Base-by-base conservation (phyloP, 352 stramenopile genomes). In the Pythium periplocum region DNA sequence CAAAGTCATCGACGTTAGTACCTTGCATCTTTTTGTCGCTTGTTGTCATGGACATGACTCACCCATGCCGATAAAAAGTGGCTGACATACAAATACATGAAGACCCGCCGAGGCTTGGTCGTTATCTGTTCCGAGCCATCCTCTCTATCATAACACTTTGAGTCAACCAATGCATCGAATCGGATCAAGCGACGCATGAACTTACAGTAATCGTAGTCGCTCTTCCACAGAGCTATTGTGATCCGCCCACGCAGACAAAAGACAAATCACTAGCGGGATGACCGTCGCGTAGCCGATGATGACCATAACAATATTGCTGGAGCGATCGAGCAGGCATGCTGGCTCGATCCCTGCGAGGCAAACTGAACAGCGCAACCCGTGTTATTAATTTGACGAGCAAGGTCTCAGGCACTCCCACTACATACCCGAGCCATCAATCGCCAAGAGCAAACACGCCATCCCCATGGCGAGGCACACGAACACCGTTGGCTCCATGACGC, bases 1-100 rank as follows among this genome's bases (percentile, higher is more conserved):
- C 17, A 26, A 26, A 26, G 17, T 26, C 17, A 26, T 26, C 17
- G 17, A 26, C 17, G 17, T 26, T 26, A 26, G 17, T 26, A 26
- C 17, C 17, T 26, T 26, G 17, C 17, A 26, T 26, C 17, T 26
- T 26, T 26, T 26, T 26, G 17, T 26, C 17, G 17, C 17, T 26
- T 26, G 17, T 26, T 26, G 17, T 26, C 32, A 52, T 44, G 11
- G 3, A 37, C 30, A 3, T 0, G 26, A 65, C 64, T 41, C 56
- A 90, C 79, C 77, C 82, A 94, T 9, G 84, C 71, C 3, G 84
- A 93, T 32, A 92, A 50, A 30, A 91, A 73, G 54, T 91, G 82
- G 48, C 69, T 74, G 26, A 68, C 75, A 54, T 92, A 93, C 45
- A 93, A 68, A 36, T 90, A 92, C 59, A 71, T 70, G 47, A 69